Percentiles rank a stretch among this genome's conserved stretches.
Conservation (phyloP, 2,329 filamentous ascomycete genomes). For the Colletotrichum sublineola region DNA sequence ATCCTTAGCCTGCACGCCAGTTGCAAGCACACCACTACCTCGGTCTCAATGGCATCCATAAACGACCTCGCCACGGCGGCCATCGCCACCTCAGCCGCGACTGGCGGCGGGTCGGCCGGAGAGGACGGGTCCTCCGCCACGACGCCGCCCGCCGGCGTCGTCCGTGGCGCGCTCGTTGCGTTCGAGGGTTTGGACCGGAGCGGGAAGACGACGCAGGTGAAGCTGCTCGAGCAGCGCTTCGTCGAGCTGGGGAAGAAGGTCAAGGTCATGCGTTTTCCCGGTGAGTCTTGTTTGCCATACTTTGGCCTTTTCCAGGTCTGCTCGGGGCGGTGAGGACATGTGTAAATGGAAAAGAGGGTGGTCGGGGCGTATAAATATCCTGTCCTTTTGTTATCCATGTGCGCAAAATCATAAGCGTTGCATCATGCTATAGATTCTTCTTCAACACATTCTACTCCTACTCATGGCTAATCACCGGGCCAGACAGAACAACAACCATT, state of each 20-base stretch:
- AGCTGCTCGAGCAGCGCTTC: constrained; percentile 71
- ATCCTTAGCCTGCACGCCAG: too few relatives aligned
- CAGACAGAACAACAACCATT: constrained; percentile 86
- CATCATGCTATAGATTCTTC: not conserved
- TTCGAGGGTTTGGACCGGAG: constrained; percentile 91
- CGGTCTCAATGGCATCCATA: constrained; percentile 58
- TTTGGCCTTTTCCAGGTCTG: not conserved
- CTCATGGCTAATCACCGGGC: not conserved
- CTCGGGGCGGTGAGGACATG: not conserved
- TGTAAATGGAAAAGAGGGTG: not conserved
- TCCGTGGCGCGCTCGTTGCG: constrained; percentile 81
- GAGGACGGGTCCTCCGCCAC: constrained; percentile 10
- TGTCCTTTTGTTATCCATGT: not conserved
- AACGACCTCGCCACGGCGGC: constrained; percentile 64
- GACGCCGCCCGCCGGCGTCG: constrained; percentile 40
- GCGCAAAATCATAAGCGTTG: not conserved
- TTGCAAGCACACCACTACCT: not conserved
- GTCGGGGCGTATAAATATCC: not conserved
- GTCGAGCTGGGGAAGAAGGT: constrained; percentile 63
- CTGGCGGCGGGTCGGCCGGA: constrained; percentile 9
- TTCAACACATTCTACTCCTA: not conserved
- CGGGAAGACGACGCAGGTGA: constrained; percentile 92
- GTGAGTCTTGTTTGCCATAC: constrained; percentile 54
- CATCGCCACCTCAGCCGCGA: constrained; percentile 56
- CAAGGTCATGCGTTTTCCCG: constrained; percentile 69